Evolutionary conservation across 1,139 yeast genomes (phyloP), one percentile per base, ranked within the genome.

Genomic region (Taiozyma onychis): DNA sequence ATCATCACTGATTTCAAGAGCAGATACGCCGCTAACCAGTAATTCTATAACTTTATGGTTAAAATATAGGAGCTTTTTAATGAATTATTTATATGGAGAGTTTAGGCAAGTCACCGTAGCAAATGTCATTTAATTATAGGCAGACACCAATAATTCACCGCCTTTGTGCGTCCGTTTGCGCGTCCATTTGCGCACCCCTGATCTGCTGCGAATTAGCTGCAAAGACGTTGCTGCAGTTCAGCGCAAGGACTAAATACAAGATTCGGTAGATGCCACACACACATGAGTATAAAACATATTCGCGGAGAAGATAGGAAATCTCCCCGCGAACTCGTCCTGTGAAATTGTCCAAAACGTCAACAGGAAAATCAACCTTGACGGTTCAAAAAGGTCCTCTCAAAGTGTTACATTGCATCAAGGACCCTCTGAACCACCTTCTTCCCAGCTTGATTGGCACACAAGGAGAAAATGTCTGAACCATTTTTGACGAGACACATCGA

Each of bases 401-500:
- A 32, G 7, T 32, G 16, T 13, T 13, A 5, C 3, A 16, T 4
- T 28, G 6, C 13, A 14, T 6, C 4, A 30, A 30, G 14, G 18
- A n/a, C 18, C 16, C 35, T 24, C 2, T 32, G 6, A 32, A n/a
- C n/a, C 35, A n/a, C 9, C 18, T 3, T n/a, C 6, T n/a, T 13
- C 16, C 6, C 1, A 9, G 16, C 16, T 30, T 16, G 14, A 32
- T n/a, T 32, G 18, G 1, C 35, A 32, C 35, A 32, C 35, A 10
- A 3, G 35, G 9, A 32, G 18, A 37, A 10, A 22, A 37, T 37
- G 41, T 18, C 24, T 18, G 24, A 10, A 14, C 14, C 41, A 10
- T 7, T 6, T 3, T 30, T 51, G 28, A 51, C 51, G n/a, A 43
- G 30, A n/a, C 27, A 49, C 27, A 43, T 57, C 11, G 57, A 55